Percentiles rank a stretch among this genome's conserved stretches.
Evolutionary conservation across 2,329 filamentous ascomycete species (phyloP).

Genomic region (Endoconidiophora laricicola): DNA sequence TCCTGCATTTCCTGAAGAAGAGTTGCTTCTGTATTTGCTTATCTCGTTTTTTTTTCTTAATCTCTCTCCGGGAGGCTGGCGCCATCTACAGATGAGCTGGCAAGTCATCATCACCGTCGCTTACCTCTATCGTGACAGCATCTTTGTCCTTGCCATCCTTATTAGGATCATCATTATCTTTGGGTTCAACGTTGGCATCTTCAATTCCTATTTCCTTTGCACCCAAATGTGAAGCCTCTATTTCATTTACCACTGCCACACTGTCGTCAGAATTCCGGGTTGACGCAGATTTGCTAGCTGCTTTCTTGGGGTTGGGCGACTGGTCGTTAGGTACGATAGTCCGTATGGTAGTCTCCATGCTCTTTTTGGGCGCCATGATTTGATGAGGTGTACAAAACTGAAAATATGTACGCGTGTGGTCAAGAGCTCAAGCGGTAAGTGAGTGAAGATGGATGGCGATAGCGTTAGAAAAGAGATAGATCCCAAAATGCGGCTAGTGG

Average conservation of each 20-base stretch:
- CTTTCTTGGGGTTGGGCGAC: constrained; percentile 18
- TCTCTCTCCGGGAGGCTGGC: neutral
- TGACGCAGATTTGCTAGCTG: constrained; percentile 21
- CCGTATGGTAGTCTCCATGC: constrained; percentile 13
- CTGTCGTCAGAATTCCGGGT: no score
- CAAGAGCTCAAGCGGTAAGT: neutral
- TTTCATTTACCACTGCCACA: no score
- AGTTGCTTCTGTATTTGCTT: neutral
- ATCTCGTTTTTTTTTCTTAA: neutral
- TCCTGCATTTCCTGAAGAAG: neutral
- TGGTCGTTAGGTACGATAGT: constrained; percentile 14
- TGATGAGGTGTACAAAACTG: neutral
- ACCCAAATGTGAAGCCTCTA: constrained; percentile 15
- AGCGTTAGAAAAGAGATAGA: neutral
- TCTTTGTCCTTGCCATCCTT: constrained; percentile 20
- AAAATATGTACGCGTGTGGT: neutral
- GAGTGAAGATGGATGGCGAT: neutral
- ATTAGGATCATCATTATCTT: constrained; percentile 18
- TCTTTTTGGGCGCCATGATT: constrained; percentile 8
- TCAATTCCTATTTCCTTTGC: constrained; percentile 7
- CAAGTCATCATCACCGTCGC: neutral
- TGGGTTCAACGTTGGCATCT: constrained; percentile 15
- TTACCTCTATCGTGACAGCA: constrained; percentile 36
- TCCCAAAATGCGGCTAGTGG: neutral
- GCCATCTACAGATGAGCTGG: no score